Evolutionary conservation across 768 basidiomycete species (phyloP), one percentile per base, ranked within the genome.

Genomic region (Neoboletus subvelutipes): DNA sequence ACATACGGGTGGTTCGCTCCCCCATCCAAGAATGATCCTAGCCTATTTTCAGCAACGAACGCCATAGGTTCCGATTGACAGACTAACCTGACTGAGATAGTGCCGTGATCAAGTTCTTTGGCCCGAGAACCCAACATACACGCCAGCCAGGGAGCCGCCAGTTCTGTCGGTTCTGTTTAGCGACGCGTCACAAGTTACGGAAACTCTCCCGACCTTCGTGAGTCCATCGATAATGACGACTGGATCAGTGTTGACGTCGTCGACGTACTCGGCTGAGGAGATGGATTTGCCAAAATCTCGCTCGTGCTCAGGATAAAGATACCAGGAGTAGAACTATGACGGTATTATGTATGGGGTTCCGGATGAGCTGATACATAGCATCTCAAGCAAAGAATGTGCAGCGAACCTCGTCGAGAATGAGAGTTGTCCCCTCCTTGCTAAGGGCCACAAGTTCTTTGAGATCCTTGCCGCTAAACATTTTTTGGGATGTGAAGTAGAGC

Each of bases 61-160:
- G 13, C 26, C 7, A 15, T 4, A 42, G 2, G 20, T 26, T 47
- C 29, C 15, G 39, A 28, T 24, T 22, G 41, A 7, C 24, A 22
- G 12, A 71, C 74, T 45, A 58, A 76, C 88, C 91, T 24, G 90
- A 89, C 68, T 98, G 95, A n/a, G 90, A 92, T 41, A 98, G 82
- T 1, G 94, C 94, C 9, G 87, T 86, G 62, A 97, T 80, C 45
- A 97, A 70, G 69, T 91, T 89, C 75, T 89, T 93, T 17, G 94
- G 95, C 1, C 93, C 94, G 22, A 96, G 69, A 33, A 97, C 93
- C 94, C 90, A 93, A 75, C 92, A 95, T 40, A 94, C 78, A 61
- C 95, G 83, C 93, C 93, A 98, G 36, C 95, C 95, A 10, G 94
- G 94, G 54, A 95, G 85, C 65, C 94, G 86, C 88, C 90, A 96